These are phyloP conservation scores for Globisporangium yorkense DNA, from an alignment of 352 stramenopile species.

Conservation along the genomic window DNA sequence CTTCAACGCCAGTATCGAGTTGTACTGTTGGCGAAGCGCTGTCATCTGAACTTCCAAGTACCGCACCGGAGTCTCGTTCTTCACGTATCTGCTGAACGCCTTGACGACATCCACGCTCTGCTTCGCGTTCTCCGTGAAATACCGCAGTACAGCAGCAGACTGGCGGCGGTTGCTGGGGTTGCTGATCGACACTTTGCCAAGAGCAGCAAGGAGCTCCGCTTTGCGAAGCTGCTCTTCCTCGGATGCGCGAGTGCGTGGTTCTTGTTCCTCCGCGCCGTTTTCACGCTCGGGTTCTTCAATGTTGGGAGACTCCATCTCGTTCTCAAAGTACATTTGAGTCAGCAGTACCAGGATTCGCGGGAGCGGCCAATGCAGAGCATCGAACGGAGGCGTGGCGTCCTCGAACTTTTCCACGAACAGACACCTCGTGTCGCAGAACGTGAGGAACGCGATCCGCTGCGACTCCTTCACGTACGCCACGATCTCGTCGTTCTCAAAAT, in stretches of 20 bases:
- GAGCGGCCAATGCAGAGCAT: constrained; percentile 59
- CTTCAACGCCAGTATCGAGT: constrained; percentile 51
- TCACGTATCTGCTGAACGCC: constrained; percentile 76
- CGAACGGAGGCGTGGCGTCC: constrained; percentile 42
- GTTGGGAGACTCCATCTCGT: constrained; percentile 38
- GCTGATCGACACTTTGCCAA: constrained; percentile 65
- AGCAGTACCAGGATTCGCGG: constrained; percentile 63
- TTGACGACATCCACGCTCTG: constrained; percentile 65
- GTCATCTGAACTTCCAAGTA: constrained; percentile 89
- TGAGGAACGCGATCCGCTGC: constrained; percentile 66
- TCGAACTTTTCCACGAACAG: constrained; percentile 84
- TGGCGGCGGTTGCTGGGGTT: constrained; percentile 83
- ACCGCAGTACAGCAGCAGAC: constrained; percentile 61
- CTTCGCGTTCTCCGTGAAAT: constrained; percentile 49
- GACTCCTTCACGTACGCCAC: constrained; percentile 50
- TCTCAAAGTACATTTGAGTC: constrained; percentile 83
- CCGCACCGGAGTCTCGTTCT: constrained; percentile 62
- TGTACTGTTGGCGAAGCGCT: constrained; percentile 65
- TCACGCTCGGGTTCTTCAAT: constrained; percentile 40
- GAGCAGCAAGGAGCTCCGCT: constrained; percentile 60
- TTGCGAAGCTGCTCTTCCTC: constrained; percentile 35
- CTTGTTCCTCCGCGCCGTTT: constrained; percentile 21
- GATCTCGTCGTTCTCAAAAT: constrained; percentile 48
- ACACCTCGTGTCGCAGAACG: constrained; percentile 73
- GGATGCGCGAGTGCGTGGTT: neutral